Base-by-base conservation (phyloP, 495 filamentous ascomycete species). In the Podospora sp. region DNA sequence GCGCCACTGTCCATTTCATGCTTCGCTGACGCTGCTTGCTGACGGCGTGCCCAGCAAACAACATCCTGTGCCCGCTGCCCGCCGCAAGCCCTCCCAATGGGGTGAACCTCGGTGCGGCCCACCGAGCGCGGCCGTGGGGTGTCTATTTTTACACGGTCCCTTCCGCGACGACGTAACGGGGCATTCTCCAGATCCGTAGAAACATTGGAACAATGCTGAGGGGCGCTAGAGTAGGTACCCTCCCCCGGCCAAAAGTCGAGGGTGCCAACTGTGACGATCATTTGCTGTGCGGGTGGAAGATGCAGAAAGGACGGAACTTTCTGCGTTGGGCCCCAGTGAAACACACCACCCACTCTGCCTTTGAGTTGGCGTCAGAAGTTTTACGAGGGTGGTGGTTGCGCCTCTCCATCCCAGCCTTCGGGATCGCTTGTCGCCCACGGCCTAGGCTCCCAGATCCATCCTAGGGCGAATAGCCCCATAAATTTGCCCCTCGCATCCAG, bases 111-210 rank as follows among this genome's bases (percentile, higher is more conserved):
- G 55, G 55, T 27, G 52, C 4, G 57, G 27, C 26, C 26, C 33
- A 59, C 57, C 57, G 57, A 59, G 26, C n/a, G 57, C 4, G 57
- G 57, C 57, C 57, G 9, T 59, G 27, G 18, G 26, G 33, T 59
- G 26, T 59, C 57, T 59, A 59, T 59, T 59, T 59, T 59, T 59
- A 59, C 57, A 27, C 21, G 56, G 20, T n/a, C 56, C 29, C 25
- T n/a, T 57, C 6, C 26, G 20, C 52, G 20, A 55, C 4, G 20
- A 21, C 53, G 25, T 58, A 27, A n/a, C 12, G 18, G 11, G 40
- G 29, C 4, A 33, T 8, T 8, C 4, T 33, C 29, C 8, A 33
- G 29, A n/a, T n/a, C n/a, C n/a, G n/a, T n/a, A n/a, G n/a, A n/a
- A 33, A 33, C 29, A 33, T 33, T 46, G 16, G 11, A 46, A 18